A percentile compares a stretch with the other conserved stretches of the same genome.
These are phyloP conservation scores for Terana coerulea DNA, from an alignment of 768 basidiomycete genomes.

Conservation along the genomic window DNA sequence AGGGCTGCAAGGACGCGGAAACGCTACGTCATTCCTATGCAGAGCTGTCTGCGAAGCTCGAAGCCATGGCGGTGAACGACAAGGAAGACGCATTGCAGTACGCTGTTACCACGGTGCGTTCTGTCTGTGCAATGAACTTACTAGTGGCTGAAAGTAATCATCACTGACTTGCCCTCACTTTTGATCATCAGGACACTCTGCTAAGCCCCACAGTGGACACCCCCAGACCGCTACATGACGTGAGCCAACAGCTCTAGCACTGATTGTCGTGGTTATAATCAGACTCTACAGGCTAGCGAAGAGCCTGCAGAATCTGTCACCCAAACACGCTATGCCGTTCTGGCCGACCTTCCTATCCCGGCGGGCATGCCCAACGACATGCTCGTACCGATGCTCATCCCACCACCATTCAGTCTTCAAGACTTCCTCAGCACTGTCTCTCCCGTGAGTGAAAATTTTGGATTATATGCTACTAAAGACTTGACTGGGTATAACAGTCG, in stretches of 20 bases:
- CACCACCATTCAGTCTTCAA: slow-evolving; percentile 57
- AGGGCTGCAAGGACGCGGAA: not conserved
- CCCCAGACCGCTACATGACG: too few species aligned
- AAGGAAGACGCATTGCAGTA: too few species aligned
- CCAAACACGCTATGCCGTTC: slow-evolving; percentile 48
- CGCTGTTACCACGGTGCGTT: too few species aligned
- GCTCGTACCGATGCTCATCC: slow-evolving; percentile 66
- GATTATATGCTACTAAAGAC: slow-evolving; percentile 6
- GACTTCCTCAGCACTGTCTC: slow-evolving; percentile 62
- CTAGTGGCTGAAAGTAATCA: too few species aligned
- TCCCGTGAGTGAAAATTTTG: slow-evolving; percentile 40
- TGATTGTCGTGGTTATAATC: not conserved
- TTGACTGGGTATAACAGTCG: too few species aligned
- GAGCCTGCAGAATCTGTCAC: slow-evolving; percentile 33
- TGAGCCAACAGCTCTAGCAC: too few species aligned
- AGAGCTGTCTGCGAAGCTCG: not conserved
- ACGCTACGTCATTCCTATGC: slow-evolving; percentile 19
- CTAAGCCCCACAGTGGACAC: too few species aligned
- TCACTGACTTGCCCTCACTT: too few species aligned
- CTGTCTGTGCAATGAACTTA: too few species aligned
- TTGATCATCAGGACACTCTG: too few species aligned
- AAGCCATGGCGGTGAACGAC: not conserved
- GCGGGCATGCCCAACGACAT: slow-evolving; percentile 58
- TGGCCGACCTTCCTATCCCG: slow-evolving; percentile 63
- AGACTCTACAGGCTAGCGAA: not conserved